phyloP scores from a whole-genome alignment of 2,329 filamentous ascomycete genomes.

The Nemania abortiva region DNA sequence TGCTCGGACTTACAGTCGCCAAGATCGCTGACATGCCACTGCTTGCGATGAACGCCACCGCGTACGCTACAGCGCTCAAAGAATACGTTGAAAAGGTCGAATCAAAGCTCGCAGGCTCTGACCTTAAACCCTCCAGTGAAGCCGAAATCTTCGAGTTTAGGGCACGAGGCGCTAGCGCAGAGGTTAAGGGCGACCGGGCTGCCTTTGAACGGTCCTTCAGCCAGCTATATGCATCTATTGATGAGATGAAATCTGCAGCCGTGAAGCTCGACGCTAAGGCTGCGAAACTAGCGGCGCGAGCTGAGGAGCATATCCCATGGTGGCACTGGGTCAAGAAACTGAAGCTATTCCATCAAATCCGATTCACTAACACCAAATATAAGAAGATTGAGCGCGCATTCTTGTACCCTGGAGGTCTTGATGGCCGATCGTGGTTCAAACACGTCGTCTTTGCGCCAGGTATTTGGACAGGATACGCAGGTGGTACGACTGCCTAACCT shows the following conservation, averaged over 20 bases:
- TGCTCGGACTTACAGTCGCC: constrained; percentile 72
- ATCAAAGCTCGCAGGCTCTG: constrained; percentile 56
- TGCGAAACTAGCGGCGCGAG: constrained; percentile 53
- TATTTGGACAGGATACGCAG: constrained; percentile 90
- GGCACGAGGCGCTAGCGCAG: constrained; percentile 40
- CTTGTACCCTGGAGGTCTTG: constrained; percentile 79
- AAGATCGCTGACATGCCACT: constrained; percentile 72
- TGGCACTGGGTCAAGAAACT: constrained; percentile 80
- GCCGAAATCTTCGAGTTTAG: constrained; percentile 50
- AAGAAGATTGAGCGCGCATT: constrained; percentile 87
- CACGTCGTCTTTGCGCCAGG: constrained; percentile 94
- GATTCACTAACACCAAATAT: constrained; percentile 80
- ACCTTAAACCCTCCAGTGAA: constrained; percentile 45
- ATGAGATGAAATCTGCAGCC: constrained; percentile 54
- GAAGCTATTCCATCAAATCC: constrained; percentile 72
- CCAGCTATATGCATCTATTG: constrained; percentile 54
- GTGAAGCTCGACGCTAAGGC: constrained; percentile 61
- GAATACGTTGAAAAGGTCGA: constrained; percentile 66
- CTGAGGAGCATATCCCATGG: constrained; percentile 73
- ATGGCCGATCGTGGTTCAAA: constrained; percentile 89
- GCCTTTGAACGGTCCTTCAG: constrained; percentile 57
- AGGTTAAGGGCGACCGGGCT: constrained; percentile 53
- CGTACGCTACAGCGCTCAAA: constrained; percentile 71
- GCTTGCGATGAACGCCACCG: constrained; percentile 72
- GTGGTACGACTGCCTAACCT: constrained; percentile 61